Conservation (phyloP, 192 early-diverging fungal species). For the Spizellomyces punctatus region DNA sequence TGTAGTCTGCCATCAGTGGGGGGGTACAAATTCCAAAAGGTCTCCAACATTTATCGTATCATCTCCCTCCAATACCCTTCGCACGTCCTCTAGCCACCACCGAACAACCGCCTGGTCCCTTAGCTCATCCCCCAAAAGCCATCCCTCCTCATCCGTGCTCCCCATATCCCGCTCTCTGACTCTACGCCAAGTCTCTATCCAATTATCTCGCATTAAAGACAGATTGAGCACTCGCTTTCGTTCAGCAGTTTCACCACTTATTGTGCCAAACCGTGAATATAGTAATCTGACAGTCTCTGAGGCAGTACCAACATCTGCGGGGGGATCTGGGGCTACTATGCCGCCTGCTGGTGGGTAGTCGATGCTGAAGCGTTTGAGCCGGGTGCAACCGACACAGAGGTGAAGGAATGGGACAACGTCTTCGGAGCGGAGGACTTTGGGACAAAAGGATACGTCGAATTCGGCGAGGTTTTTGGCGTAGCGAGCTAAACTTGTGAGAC, state of each 20-base stretch:
- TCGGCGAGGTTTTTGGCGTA: constrained; percentile 18
- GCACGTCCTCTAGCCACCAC: constrained; percentile 15
- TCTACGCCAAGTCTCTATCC: constrained; percentile 11
- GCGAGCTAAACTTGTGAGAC: constrained; percentile 15
- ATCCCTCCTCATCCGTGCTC: constrained; percentile 7
- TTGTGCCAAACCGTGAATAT: constrained; percentile 19
- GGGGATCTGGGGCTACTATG: constrained; percentile 15
- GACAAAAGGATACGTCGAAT: constrained; percentile 25
- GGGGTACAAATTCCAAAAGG: constrained; percentile 1
- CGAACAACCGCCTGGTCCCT: constrained; percentile 3
- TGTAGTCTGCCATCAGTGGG: neutral
- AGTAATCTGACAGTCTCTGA: constrained; percentile 25
- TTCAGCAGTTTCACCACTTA: constrained; percentile 16
- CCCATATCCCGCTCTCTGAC: neutral
- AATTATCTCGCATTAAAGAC: constrained; percentile 10
- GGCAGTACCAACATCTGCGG: constrained; percentile 23
- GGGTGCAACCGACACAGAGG: constrained; percentile 15
- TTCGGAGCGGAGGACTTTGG: constrained; percentile 25
- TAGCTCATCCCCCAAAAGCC: constrained; percentile 15
- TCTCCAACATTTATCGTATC: constrained; percentile 2
- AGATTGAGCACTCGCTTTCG: constrained; percentile 25
- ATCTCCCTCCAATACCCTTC: constrained; percentile 18
- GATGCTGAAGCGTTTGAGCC: constrained; percentile 26
- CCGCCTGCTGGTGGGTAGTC: constrained; percentile 29
- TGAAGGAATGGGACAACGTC: constrained; percentile 26